These are phyloP conservation scores for Cladophialophora yegresii DNA, from an alignment of 2,329 filamentous ascomycete genomes.

Conservation along the genomic window DNA sequence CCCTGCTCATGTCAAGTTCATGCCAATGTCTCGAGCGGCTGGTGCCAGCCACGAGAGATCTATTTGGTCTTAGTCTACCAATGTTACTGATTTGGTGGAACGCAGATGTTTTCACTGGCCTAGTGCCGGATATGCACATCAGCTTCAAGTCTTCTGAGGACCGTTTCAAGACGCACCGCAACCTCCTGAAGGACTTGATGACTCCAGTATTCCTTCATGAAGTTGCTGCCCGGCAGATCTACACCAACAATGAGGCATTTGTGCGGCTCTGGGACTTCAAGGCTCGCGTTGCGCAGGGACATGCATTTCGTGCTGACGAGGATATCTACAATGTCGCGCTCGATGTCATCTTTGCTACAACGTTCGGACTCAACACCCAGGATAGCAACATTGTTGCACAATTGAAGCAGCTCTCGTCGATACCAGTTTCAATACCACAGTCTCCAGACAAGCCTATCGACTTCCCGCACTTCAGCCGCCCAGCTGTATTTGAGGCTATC, in stretches of 20 bases:
- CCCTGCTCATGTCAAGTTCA: background rate
- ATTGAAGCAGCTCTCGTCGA: slow-evolving; percentile 27
- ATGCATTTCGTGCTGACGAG: slow-evolving; percentile 41
- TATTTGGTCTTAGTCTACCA: background rate
- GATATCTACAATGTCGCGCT: slow-evolving; percentile 44
- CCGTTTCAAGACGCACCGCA: slow-evolving; percentile 13
- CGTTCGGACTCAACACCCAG: slow-evolving; percentile 44
- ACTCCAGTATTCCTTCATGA: slow-evolving; percentile 37
- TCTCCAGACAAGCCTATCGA: slow-evolving; percentile 2
- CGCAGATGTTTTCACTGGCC: slow-evolving; percentile 6
- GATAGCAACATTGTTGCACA: slow-evolving; percentile 35
- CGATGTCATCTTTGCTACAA: slow-evolving; percentile 46
- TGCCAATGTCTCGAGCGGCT: background rate
- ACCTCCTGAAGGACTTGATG: slow-evolving; percentile 24
- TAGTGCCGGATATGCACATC: slow-evolving; percentile 11
- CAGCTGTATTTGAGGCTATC: slow-evolving; percentile 22
- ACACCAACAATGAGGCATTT: slow-evolving; percentile 34
- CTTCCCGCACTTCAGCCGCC: slow-evolving; percentile 13
- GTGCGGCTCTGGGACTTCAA: slow-evolving; percentile 42
- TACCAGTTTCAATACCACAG: background rate
- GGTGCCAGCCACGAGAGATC: background rate
- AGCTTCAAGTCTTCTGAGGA: slow-evolving; percentile 8
- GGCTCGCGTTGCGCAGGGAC: slow-evolving; percentile 36
- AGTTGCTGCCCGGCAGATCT: slow-evolving; percentile 39
- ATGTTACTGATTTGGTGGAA: background rate